Conservation (phyloP, 768 basidiomycete species). For the Boletus tylopilopsis region DNA sequence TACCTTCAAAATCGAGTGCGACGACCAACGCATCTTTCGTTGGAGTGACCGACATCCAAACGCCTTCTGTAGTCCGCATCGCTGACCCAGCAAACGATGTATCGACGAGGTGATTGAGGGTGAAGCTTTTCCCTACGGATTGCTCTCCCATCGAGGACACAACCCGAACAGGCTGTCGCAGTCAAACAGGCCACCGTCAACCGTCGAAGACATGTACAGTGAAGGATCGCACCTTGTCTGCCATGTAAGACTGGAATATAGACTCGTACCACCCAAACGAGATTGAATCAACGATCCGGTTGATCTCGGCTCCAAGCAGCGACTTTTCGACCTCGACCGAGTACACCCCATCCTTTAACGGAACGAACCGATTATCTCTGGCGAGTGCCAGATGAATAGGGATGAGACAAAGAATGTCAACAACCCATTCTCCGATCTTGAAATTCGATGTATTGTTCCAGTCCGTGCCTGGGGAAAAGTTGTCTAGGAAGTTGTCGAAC, state of each 20-base stretch:
- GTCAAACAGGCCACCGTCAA: neutral
- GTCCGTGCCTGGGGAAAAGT: slow-evolving; percentile 4
- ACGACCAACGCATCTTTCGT: slow-evolving; percentile 54
- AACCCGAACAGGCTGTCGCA: slow-evolving; percentile 59
- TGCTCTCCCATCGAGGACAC: slow-evolving; percentile 70
- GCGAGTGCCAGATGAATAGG: slow-evolving; percentile 63
- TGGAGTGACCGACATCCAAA: slow-evolving; percentile 65
- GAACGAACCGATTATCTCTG: slow-evolving; percentile 57
- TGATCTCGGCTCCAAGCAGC: slow-evolving; percentile 57
- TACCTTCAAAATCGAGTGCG: slow-evolving; percentile 64
- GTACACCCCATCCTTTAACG: slow-evolving; percentile 53
- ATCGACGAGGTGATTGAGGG: slow-evolving; percentile 58
- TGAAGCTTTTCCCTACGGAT: slow-evolving; percentile 59
- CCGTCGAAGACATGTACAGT: neutral
- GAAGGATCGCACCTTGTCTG: slow-evolving; percentile 39
- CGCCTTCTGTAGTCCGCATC: slow-evolving; percentile 61
- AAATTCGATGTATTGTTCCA: slow-evolving; percentile 35
- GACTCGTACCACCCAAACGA: slow-evolving; percentile 66
- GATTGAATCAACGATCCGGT: slow-evolving; percentile 50
- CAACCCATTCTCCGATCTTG: slow-evolving; percentile 57
- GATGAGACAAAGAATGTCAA: slow-evolving; percentile 57
- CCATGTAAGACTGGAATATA: slow-evolving; percentile 60
- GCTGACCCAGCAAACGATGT: slow-evolving; percentile 64
- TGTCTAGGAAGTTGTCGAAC: slow-evolving; percentile 23
- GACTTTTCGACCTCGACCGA: slow-evolving; percentile 48